Evolutionary conservation across 495 filamentous ascomycete genomes (phyloP), one percentile per base, ranked within the genome.

Genomic region (Penicillium paxilli): DNA sequence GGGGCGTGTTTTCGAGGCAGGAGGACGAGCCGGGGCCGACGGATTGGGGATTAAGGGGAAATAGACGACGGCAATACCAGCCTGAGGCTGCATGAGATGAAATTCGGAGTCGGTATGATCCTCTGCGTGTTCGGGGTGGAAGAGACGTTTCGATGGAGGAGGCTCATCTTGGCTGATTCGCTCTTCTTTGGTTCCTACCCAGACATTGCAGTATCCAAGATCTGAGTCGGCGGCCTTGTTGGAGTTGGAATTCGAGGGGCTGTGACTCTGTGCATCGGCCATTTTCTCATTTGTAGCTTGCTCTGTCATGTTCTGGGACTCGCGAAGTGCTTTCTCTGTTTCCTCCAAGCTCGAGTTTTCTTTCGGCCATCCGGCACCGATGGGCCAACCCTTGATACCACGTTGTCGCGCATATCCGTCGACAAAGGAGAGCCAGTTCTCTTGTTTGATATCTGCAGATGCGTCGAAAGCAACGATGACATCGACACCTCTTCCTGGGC

Each of bases 321-420:
- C 78, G 3, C 89, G 85, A 3, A 97, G 78, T 35, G 88, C 76
- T 17, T 80, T 55, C n/a, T 79, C 79, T 1, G 84, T 79, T 17
- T 82, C 72, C 20, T 85, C 73, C 1, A 79, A 38, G 1, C 80
- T 69, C 17, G 81, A 77, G 2, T 69, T 71, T 40, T 64, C 58
- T 57, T 82, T 84, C 2, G 94, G 94, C 94, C 94, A 98, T 22
- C 94, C 93, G 41, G 87, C 84, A 8, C 92, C 91, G 21, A 96
- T 63, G 0, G 94, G 94, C 94, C 94, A 98, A 20, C 92, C 92
- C 69, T 90, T 91, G 60, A 98, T 83, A 14, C 87, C 88, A 45
- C 92, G 83, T 66, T 96, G 92, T 25, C 82, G 80, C 3, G 91
- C 93, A 61, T 98, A 98, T 19, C 92, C 92, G 49, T 98, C 94